These are phyloP conservation scores for Trichoderma sp. DNA, from an alignment of 2,329 filamentous ascomycete genomes.

Conservation along the genomic window DNA sequence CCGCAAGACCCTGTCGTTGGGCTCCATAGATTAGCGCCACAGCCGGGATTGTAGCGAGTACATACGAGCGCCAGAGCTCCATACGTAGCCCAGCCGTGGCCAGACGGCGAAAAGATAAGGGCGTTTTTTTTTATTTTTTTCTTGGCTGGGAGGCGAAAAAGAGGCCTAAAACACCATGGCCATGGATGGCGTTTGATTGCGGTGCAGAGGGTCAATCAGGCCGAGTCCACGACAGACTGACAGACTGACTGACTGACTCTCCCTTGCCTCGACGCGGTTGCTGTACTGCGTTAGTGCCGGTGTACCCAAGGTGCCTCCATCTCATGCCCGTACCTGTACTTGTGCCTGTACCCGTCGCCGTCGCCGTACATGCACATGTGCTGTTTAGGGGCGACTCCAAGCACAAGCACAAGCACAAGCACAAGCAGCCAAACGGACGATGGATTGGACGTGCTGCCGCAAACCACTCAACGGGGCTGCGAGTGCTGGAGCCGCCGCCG, in stretches of 20 bases:
- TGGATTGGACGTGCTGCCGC: background rate
- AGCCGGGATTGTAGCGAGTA: slow-evolving; percentile 15
- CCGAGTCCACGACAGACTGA: background rate
- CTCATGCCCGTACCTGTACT: too few relatives aligned
- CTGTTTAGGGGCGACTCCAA: background rate
- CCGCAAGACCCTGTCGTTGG: slow-evolving; percentile 17
- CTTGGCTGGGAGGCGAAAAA: background rate
- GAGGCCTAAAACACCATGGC: background rate
- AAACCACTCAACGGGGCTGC: slow-evolving; percentile 8
- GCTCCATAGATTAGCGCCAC: slow-evolving; percentile 23
- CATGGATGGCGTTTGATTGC: too few relatives aligned
- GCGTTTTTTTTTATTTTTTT: background rate
- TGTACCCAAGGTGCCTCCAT: too few relatives aligned
- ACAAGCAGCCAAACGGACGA: background rate
- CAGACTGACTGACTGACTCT: background rate
- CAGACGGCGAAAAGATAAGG: background rate
- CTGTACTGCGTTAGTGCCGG: background rate
- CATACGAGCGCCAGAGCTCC: background rate
- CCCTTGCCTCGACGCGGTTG: background rate
- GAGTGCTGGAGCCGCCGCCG: background rate
- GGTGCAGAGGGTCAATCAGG: background rate
- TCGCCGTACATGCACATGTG: background rate
- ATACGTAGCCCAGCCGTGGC: background rate
- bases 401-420: too few relatives aligned
- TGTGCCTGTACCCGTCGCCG: too few relatives aligned